phyloP scores from a whole-genome alignment of 192 early-diverging fungal genomes.

The Umbelopsis sp. region DNA sequence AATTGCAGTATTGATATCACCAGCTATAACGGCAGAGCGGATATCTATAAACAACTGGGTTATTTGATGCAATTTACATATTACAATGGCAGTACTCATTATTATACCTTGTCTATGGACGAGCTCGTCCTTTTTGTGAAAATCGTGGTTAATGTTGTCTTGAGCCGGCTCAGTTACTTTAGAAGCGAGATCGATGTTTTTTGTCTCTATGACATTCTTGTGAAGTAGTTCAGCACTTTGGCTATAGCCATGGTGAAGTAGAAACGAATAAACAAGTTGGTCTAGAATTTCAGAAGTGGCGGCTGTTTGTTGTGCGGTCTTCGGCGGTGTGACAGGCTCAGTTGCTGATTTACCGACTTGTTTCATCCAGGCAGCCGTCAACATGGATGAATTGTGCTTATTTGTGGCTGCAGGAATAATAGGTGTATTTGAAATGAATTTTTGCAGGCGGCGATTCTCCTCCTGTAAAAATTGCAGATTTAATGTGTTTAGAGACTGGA shows the following conservation, averaged over 20 bases:
- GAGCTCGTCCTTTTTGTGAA: background rate
- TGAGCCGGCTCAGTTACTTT: background rate
- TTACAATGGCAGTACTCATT: too few species aligned
- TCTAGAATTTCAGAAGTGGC: constrained; percentile 41
- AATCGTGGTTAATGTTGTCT: constrained; percentile 7
- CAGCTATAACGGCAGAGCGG: constrained; percentile 57
- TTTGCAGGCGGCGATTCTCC: background rate
- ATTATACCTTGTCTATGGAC: constrained; percentile 17
- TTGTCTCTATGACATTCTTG: background rate
- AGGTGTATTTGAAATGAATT: background rate
- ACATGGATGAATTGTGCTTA: background rate
- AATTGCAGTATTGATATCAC: constrained; percentile 78
- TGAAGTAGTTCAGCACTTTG: constrained; percentile 74
- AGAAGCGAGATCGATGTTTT: background rate
- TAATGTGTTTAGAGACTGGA: background rate
- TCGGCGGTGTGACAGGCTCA: background rate
- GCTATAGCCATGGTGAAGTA: constrained; percentile 83
- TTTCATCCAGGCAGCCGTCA: constrained; percentile 18
- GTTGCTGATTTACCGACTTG: background rate
- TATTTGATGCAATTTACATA: background rate
- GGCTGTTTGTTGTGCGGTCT: constrained; percentile 5
- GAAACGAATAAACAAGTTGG: constrained; percentile 75
- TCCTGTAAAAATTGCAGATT: background rate
- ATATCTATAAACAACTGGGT: constrained; percentile 36
- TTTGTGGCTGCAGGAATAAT: constrained; percentile 3